Percentiles rank a stretch among this genome's conserved stretches.
phyloP scores from a whole-genome alignment of 192 early-diverging fungal species.

The Polychytrium aggregatum region DNA sequence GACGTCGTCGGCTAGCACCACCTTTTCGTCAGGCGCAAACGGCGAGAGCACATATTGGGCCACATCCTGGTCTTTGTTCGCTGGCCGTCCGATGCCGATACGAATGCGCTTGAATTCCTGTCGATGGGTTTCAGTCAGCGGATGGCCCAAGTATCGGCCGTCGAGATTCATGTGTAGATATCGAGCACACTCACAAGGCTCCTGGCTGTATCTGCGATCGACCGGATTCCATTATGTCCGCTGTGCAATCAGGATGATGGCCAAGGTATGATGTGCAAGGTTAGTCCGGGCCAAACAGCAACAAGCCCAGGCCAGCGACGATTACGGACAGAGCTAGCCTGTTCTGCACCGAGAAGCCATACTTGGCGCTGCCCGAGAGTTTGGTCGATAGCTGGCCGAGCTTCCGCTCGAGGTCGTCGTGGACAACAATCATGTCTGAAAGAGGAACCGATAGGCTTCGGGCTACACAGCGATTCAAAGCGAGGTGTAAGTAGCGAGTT shows the following conservation, averaged over 20 bases:
- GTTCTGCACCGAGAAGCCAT: no score
- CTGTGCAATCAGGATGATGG: conserved; percentile 2
- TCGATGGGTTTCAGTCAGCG: background rate
- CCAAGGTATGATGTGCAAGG: background rate
- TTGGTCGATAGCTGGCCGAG: conserved; percentile 53
- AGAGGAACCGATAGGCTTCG: no score
- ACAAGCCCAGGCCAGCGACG: background rate
- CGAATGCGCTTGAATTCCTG: conserved; percentile 44
- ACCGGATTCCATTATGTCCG: conserved; percentile 69
- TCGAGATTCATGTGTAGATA: background rate
- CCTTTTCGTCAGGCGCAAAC: conserved; percentile 37
- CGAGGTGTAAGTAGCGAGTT: no score
- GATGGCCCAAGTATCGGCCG: background rate
- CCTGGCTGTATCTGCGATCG: conserved; percentile 37
- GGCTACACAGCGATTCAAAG: no score
- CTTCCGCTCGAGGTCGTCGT: conserved; percentile 65
- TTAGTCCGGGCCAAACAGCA: background rate
- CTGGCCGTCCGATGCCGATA: conserved; percentile 60
- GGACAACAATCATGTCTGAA: conserved; percentile 45
- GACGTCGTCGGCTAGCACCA: no score
- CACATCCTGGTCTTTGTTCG: conserved; percentile 26
- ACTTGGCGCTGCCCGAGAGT: conserved; percentile 47
- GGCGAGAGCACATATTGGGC: conserved; percentile 44
- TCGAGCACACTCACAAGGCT: conserved; percentile 20
- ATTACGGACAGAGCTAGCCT: no score